These are phyloP conservation scores for Vigna angularis DNA, from an alignment of 306 rosid genomes.

Conservation along the genomic window DNA sequence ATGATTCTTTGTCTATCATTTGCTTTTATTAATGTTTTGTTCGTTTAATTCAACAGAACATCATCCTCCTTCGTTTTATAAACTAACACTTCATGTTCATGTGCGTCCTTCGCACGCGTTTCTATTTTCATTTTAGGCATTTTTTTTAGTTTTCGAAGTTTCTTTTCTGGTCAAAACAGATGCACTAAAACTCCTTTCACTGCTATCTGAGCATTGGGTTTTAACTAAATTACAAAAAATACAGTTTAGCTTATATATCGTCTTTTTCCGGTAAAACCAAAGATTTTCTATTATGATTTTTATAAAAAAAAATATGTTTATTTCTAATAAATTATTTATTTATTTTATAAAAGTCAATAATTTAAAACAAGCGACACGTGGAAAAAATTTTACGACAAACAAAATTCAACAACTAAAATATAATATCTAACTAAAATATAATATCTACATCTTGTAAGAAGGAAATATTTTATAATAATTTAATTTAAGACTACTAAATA, in stretches of 20 bases:
- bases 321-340: too few species aligned
- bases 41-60: neutral
- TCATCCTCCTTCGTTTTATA: neutral
- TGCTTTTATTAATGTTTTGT: neutral
- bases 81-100: slow-evolving; percentile 17
- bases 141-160: neutral
- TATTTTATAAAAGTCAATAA: too few species aligned
- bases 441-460: too few species aligned
- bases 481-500: too few species aligned
- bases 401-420: too few species aligned
- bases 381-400: too few species aligned
- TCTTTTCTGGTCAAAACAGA: neutral
- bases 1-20: neutral
- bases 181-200: neutral
- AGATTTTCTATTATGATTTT: too few species aligned
- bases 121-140: neutral
- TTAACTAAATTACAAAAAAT: neutral
- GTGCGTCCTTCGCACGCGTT: slow-evolving; percentile 55
- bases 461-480: too few species aligned
- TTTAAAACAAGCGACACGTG: too few species aligned
- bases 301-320: too few species aligned
- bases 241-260: neutral
- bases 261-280: too few species aligned
- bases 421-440: too few species aligned
- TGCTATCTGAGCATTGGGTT: neutral